Conservation (phyloP, 805 yeast species). For the Lipomyces starkeyi region DNA sequence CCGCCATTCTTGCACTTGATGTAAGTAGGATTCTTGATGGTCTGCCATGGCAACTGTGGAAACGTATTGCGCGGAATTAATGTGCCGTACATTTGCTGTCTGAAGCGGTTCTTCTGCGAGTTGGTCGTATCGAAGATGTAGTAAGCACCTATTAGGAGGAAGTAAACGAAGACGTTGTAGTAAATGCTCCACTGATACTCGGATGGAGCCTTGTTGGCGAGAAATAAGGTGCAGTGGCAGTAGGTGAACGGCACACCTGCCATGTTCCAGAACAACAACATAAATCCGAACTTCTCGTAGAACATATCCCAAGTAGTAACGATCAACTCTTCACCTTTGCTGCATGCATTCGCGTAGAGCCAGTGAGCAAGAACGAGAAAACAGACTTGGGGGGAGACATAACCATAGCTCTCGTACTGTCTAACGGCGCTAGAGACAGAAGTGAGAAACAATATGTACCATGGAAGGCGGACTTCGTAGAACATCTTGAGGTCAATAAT, state of each 20-base stretch:
- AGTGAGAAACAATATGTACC: slow-evolving; percentile 87
- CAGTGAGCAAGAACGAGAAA: slow-evolving; percentile 84
- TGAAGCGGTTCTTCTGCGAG: slow-evolving; percentile 92
- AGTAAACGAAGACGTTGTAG: slow-evolving; percentile 64
- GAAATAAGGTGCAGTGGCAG: slow-evolving; percentile 87
- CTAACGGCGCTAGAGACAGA: slow-evolving; percentile 74
- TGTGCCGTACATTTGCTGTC: slow-evolving; percentile 78
- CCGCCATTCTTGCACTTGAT: slow-evolving; percentile 87
- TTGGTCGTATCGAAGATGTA: slow-evolving; percentile 94
- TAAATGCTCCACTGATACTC: slow-evolving; percentile 76
- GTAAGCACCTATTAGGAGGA: slow-evolving; percentile 69
- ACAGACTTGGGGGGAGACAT: slow-evolving; percentile 74
- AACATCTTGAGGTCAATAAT: slow-evolving; percentile 94
- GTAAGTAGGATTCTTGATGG: slow-evolving; percentile 81
- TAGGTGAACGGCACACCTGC: slow-evolving; percentile 99
- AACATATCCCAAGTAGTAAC: slow-evolving; percentile 99
- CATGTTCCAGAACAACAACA: slow-evolving; percentile 98
- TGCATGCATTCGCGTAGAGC: slow-evolving; percentile 94
- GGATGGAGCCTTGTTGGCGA: slow-evolving; percentile 80
- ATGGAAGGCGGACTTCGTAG: slow-evolving; percentile 95
- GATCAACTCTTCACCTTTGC: slow-evolving; percentile 96
- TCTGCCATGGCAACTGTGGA: slow-evolving; percentile 90
- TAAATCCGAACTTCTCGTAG: slow-evolving; percentile 98
- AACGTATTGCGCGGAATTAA: slow-evolving; percentile 77
- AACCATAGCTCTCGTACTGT: slow-evolving; percentile 84